phyloP scores from a whole-genome alignment of 2,329 filamentous ascomycete species.

The Coniella vitis region DNA sequence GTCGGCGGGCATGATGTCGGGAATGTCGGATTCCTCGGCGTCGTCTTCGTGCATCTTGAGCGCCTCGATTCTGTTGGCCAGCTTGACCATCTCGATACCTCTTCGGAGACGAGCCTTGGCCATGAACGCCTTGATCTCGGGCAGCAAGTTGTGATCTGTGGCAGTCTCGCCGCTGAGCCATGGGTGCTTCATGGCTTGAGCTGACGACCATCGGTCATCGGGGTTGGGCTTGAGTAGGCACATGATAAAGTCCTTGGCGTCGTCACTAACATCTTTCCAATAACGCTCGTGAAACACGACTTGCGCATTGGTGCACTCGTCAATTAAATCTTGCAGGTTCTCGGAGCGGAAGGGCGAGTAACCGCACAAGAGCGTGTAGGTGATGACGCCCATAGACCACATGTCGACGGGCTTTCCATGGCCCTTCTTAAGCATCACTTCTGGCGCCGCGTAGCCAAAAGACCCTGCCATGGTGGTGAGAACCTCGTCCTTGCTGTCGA shows the following conservation, averaged over 20 bases:
- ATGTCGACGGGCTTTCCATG: conserved; percentile 98
- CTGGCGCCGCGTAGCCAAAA: conserved; percentile 94
- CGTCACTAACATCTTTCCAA: conserved; percentile 94
- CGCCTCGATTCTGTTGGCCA: conserved; percentile 89
- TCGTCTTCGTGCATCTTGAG: conserved; percentile 92
- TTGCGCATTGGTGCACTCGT: conserved; percentile 77
- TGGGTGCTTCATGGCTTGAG: conserved; percentile 70
- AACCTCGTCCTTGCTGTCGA: conserved; percentile 83
- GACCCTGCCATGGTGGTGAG: conserved; percentile 98
- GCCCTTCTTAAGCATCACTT: conserved; percentile 96
- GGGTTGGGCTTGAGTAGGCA: conserved; percentile 73
- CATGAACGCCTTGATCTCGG: conserved; percentile 92
- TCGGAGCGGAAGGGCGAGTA: conserved; percentile 98
- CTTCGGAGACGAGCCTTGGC: conserved; percentile 84
- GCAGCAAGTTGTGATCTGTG: conserved; percentile 92
- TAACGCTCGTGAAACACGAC: conserved; percentile 97
- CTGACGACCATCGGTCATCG: conserved; percentile 68
- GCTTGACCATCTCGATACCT: conserved; percentile 92
- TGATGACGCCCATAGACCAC: conserved; percentile 99
- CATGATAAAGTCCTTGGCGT: conserved; percentile 92
- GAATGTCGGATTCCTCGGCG: conserved; percentile 66
- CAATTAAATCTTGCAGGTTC: conserved; percentile 84
- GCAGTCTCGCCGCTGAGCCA: conserved; percentile 92
- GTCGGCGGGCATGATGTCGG: conserved; percentile 51
- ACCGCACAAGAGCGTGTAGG: conserved; percentile 93